Evolutionary conservation across 2,329 filamentous ascomycete species (phyloP), one percentile per base, ranked within the genome.

Genomic region (Phialophora tarda): DNA sequence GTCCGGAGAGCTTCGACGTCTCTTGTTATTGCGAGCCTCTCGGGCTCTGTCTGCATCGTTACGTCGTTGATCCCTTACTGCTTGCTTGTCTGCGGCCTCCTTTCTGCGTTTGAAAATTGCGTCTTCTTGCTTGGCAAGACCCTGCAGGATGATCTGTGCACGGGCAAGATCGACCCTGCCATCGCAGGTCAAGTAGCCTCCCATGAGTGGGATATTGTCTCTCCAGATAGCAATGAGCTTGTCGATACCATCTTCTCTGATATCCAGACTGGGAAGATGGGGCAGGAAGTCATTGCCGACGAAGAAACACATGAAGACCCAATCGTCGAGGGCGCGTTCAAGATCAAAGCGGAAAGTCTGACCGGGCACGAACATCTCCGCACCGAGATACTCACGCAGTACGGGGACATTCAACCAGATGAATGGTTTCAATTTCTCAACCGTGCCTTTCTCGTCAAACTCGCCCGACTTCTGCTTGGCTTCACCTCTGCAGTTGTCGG

Each of bases 261-360:
- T 98, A 78, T 98, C 95, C 65, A 99, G 85, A 74, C 94, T 96
- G n/a, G 95, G 95, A 65, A 99, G 83, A 83, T 99, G 95, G 59
- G 95, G 95, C 72, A 99, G 82, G 81, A 99, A 99, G 82, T 99
- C 96, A 79, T 99, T 99, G 72, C 94, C 94, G 64, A 98, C 94
- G 77, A 98, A 98, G 81, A 96, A 98, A 81, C 94, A 98, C 88
- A 98, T 95, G 78, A 98, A 98, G 14, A 98, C 92, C 95, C 94
- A 98, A 77, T 98, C 94, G 78, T 98, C 95, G 66, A 98, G 86
- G 28, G 93, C 93, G 71, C 95, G 89, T 79, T 99, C 95, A 53
- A 99, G 84, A 76, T 99, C 93, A 78, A 96, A 98, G 62, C 87
- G 86, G 79, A 98, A 98, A 1, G 89, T 89, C 71, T 97, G 86